Base-by-base conservation (phyloP, 1,284 basidiomycete species). In the Mycena citricolor region DNA sequence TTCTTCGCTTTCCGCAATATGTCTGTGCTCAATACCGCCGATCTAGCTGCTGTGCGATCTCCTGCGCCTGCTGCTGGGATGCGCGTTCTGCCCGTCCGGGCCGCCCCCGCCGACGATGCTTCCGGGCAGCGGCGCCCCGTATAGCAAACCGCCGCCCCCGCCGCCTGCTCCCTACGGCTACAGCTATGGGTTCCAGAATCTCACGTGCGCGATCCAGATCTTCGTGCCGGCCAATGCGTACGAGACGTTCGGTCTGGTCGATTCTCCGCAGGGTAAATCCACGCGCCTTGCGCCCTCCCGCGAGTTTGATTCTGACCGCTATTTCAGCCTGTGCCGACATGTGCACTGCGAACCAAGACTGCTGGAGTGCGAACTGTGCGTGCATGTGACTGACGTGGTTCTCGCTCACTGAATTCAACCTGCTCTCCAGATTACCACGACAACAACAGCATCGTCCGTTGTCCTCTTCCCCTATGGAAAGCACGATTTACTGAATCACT, bases 381-480 rank as follows among this genome's bases (percentile, higher is more conserved):
- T 19, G 22, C 13, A 52, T 52, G 43, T 52, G 51, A n/a, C n/a
- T 30, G 10, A 42, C 20, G 13, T 17, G 3, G 19, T 45, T 3
- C 0, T n/a, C 20, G 13, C 13, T 21, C 48, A 52, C 32, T 31
- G 49, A 47, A 28, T 30, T 42, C 11, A 5, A 5, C n/a, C n/a
- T n/a, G n/a, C n/a, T n/a, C n/a, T n/a, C n/a, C 30, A 51, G 50
- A 26, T 11, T 52, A 49, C 39, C 31, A 49, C 36, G 51, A 52
- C 32, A 16, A 30, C 20, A 45, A 52, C 32, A 39, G 42, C 13
- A n/a, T n/a, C n/a, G n/a, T 19, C 11, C n/a, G 16, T 20, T 12
- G 14, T 24, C 4, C 12, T 22, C 16, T 2, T 31, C 24, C 4
- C 7, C 5, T 12, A 30, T 19, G 1, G 14, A 14, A 19, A 12